Percentiles rank a stretch among this genome's conserved stretches.
These are phyloP conservation scores for Dentipellis fragilis DNA, from an alignment of 768 basidiomycete species.

Conservation along the genomic window DNA sequence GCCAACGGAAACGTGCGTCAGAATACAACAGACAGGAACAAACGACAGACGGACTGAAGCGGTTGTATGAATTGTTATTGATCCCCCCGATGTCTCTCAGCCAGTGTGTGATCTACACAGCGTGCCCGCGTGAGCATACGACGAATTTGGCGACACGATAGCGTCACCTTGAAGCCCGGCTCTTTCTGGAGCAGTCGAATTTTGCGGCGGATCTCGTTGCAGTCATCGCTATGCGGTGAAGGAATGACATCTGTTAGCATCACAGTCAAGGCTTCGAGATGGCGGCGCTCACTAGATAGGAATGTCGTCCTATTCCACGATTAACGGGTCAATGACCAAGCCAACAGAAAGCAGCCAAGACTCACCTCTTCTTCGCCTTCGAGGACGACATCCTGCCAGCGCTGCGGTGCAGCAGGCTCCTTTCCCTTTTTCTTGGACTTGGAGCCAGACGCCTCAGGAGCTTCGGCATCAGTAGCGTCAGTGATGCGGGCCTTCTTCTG, in stretches of 20 bases:
- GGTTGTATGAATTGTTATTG: conserved; percentile 34
- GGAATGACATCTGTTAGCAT: too few species aligned
- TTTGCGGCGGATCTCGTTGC: conserved; percentile 36
- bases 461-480: conserved; percentile 16
- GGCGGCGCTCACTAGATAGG: conserved; percentile 21
- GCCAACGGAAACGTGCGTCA: background rate
- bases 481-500: conserved; percentile 24
- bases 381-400: conserved; percentile 30
- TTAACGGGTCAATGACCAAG: background rate
- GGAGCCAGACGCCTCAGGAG: conserved; percentile 9
- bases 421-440: conserved; percentile 18
- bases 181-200: conserved; percentile 31
- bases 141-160: background rate
- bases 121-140: background rate
- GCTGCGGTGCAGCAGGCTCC: conserved; percentile 8
- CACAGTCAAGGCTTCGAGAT: background rate
- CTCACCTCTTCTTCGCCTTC: conserved; percentile 33
- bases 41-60: conserved; percentile 29
- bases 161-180: conserved; percentile 30
- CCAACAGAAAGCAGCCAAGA: background rate
- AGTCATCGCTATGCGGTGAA: conserved; percentile 27
- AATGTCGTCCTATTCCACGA: conserved; percentile 17
- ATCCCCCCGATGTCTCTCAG: conserved; percentile 34
- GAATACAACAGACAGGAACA: background rate
- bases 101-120: conserved; percentile 32